These are phyloP conservation scores for Corynespora cassiicola DNA, from an alignment of 2,329 filamentous ascomycete genomes.

Conservation along the genomic window DNA sequence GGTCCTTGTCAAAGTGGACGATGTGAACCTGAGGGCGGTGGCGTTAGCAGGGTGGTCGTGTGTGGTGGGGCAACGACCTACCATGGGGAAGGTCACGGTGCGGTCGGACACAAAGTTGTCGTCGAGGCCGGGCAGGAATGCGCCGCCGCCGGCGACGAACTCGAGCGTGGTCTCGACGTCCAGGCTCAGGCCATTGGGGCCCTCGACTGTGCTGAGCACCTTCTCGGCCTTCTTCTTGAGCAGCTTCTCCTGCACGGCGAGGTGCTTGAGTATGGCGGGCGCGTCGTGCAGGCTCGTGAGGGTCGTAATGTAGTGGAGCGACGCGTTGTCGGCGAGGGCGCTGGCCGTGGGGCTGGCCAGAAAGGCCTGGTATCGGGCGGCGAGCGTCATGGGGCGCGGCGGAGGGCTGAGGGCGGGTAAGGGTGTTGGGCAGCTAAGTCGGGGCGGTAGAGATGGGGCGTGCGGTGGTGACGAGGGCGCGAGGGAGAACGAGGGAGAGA, in stretches of 20 bases:
- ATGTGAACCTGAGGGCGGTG: slow-evolving; percentile 67
- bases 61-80: slow-evolving; percentile 55
- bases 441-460: not conserved
- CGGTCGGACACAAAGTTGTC: slow-evolving; percentile 93
- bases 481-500: slow-evolving; percentile 2
- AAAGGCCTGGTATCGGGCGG: slow-evolving; percentile 52
- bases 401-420: not conserved
- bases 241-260: slow-evolving; percentile 72
- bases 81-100: slow-evolving; percentile 79
- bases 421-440: slow-evolving; percentile 5
- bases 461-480: not conserved
- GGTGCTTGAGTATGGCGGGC: slow-evolving; percentile 81
- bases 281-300: slow-evolving; percentile 75
- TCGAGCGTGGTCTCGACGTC: slow-evolving; percentile 85
- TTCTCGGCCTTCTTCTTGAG: slow-evolving; percentile 85
- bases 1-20: slow-evolving; percentile 77
- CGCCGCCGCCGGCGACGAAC: slow-evolving; percentile 80
- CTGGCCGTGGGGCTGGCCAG: slow-evolving; percentile 51
- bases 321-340: slow-evolving; percentile 53
- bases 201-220: slow-evolving; percentile 76
- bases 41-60: slow-evolving; percentile 14
- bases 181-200: slow-evolving; percentile 70
- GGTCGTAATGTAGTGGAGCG: slow-evolving; percentile 84
- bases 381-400: slow-evolving; percentile 44
- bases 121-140: slow-evolving; percentile 86